Base-by-base conservation (phyloP, 2,329 filamentous ascomycete species). In the Epichloe elymi region DNA sequence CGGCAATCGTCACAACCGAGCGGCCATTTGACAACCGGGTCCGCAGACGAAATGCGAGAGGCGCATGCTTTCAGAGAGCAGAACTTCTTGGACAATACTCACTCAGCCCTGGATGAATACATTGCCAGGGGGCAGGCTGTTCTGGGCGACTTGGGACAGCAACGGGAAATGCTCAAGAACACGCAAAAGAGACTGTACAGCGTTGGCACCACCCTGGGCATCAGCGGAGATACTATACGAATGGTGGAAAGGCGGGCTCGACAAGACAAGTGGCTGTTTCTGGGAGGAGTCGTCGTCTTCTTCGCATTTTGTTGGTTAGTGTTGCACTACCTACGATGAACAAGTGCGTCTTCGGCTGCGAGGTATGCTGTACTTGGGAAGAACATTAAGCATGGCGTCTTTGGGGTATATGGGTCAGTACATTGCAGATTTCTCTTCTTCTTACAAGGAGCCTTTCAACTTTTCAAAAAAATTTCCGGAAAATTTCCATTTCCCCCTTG, bases 231-330 rank as follows among this genome's bases (percentile, higher is more conserved):
- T 65, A 98, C 93, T 2, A 98, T 98, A 57, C 82, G 93, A 45
- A 97, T 93, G 88, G 85, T 98, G 41, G 91, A 97, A 70, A 73
- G 93, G 59, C 76, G 93, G 55, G 89, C 93, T 48, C 86, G 82
- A 66, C 86, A 97, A 72, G 93, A 98, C 66, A 97, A 96, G 70
- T 97, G 90, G 89, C 95, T 98, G 37, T 98, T 98, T 66, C 86
- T 86, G 76, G 85, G 74, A 0, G 89, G 93, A 0, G 88, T 91
- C 3, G 68, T 94, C 5, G 68, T 93, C 37, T 98, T 98, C 67
- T 86, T 97, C 61, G 63, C 79, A 38, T 98, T 98, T 65, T 95
- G 91, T 67, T 97, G 88, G 82, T 70, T 93, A 56, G 89, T 95
- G 51, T 65, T 98, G 63, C 86, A 90, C 68, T 97, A 80, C 64